Conservation (phyloP, 2,329 filamentous ascomycete genomes). For the Fusarium penzigii region DNA sequence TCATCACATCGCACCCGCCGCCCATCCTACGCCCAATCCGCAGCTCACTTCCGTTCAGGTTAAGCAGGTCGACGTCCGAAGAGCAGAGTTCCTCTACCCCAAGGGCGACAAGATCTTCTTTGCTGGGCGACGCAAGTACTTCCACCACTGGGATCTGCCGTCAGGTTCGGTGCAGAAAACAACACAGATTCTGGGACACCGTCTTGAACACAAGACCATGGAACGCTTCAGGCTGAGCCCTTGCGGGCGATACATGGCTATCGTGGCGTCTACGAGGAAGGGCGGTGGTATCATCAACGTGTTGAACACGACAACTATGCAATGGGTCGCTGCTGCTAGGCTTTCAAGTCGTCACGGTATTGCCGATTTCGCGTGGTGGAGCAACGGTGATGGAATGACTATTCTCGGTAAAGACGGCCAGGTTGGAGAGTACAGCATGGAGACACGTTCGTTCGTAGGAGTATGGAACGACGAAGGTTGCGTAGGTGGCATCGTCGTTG, state of each 20-base stretch:
- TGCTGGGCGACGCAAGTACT: slow-evolving; percentile 83
- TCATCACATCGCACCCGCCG: slow-evolving; percentile 81
- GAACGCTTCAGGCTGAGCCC: slow-evolving; percentile 87
- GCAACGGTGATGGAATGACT: slow-evolving; percentile 75
- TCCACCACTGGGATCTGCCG: slow-evolving; percentile 90
- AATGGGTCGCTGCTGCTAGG: slow-evolving; percentile 83
- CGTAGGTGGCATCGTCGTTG: slow-evolving; percentile 79
- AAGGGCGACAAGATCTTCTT: slow-evolving; percentile 81
- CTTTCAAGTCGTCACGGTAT: slow-evolving; percentile 82
- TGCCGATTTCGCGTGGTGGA: slow-evolving; percentile 93
- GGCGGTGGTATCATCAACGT: slow-evolving; percentile 89
- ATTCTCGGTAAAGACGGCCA: slow-evolving; percentile 86
- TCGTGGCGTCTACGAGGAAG: slow-evolving; percentile 78
- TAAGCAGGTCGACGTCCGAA: slow-evolving; percentile 78
- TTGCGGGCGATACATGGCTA: slow-evolving; percentile 80
- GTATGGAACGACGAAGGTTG: slow-evolving; percentile 91
- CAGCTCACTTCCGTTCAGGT: slow-evolving; percentile 88
- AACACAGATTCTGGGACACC: slow-evolving; percentile 70
- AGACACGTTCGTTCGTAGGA: slow-evolving; percentile 67
- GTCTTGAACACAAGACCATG: slow-evolving; percentile 85
- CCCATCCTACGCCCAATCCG: slow-evolving; percentile 78
- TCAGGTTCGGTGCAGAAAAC: slow-evolving; percentile 83
- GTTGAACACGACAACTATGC: slow-evolving; percentile 74
- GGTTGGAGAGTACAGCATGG: slow-evolving; percentile 83
- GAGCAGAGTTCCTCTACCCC: slow-evolving; percentile 76